These are phyloP conservation scores for Lentinula lateritia DNA, from an alignment of 768 basidiomycete genomes.

Conservation along the genomic window DNA sequence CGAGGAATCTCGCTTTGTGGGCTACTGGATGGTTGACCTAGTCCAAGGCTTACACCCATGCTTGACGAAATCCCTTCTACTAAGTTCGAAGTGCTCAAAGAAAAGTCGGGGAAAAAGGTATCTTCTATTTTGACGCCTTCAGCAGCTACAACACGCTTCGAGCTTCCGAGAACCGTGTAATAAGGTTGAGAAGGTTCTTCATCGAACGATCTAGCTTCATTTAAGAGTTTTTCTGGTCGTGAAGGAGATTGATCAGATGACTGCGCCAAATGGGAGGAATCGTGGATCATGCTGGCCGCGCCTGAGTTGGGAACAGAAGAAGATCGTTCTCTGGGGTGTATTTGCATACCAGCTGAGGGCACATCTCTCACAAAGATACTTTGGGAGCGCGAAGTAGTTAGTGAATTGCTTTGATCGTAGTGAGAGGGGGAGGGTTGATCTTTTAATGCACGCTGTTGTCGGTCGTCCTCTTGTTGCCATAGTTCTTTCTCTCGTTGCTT, in stretches of 20 bases:
- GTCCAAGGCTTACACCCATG: conserved; percentile 7
- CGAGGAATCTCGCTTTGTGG: neutral
- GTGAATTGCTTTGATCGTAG: neutral
- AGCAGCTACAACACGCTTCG: conserved; percentile 36
- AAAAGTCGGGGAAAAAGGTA: conserved; percentile 16
- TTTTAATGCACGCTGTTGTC: neutral
- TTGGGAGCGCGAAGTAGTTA: neutral
- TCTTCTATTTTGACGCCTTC: conserved; percentile 35
- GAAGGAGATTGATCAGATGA: neutral
- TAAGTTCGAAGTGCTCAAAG: conserved; percentile 3
- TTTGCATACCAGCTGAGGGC: neutral
- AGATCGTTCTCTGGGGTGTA: neutral
- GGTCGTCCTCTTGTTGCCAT: neutral
- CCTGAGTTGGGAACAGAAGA: neutral
- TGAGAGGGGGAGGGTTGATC: neutral
- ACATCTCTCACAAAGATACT: neutral
- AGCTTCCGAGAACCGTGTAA: conserved; percentile 50
- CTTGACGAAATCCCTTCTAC: conserved; percentile 9
- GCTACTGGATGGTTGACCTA: neutral
- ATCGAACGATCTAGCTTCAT: neutral
- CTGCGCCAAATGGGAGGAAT: neutral
- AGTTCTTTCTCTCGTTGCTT: neutral
- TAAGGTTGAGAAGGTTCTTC: conserved; percentile 31
- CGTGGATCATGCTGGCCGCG: neutral
- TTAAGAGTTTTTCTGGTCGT: neutral